Evolutionary conservation across 1,139 yeast species (phyloP).

Genomic region (Sugiyamaella castrensis): DNA sequence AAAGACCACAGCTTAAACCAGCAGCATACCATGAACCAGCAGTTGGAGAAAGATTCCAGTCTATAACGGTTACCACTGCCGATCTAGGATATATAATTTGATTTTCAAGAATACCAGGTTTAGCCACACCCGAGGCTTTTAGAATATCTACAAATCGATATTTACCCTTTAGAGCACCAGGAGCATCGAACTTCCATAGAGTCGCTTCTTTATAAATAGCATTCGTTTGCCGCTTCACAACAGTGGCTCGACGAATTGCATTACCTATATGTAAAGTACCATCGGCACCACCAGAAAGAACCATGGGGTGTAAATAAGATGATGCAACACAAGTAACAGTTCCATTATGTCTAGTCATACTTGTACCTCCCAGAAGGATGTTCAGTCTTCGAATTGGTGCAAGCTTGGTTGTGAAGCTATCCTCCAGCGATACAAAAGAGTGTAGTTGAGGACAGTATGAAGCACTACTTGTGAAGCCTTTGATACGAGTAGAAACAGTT

Average conservation of each 20-base stretch:
- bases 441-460: conserved; percentile 42
- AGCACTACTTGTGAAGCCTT: conserved; percentile 34
- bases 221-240: conserved; percentile 41
- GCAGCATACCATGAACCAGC: conserved; percentile 63
- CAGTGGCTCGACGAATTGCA: conserved; percentile 42
- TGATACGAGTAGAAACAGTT: conserved; percentile 37
- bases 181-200: conserved; percentile 29
- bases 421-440: conserved; percentile 44
- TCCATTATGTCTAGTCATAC: conserved; percentile 41
- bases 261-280: conserved; percentile 52
- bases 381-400: conserved; percentile 38
- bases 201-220: conserved; percentile 29
- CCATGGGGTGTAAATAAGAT: conserved; percentile 56
- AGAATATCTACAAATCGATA: conserved; percentile 40
- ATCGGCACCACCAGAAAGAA: conserved; percentile 58
- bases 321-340: conserved; percentile 42
- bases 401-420: conserved; percentile 39
- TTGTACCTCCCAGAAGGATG: conserved; percentile 37
- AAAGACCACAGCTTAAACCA: conserved; percentile 63
- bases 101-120: conserved; percentile 24
- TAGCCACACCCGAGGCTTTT: conserved; percentile 25
- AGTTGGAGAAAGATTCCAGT: conserved; percentile 57
- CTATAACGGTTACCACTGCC: conserved; percentile 50
- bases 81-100: conserved; percentile 48
- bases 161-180: conserved; percentile 26